A percentile compares a stretch with the other conserved stretches of the same genome.
These are phyloP conservation scores for Russula virescens DNA, from an alignment of 768 basidiomycete genomes.

Conservation along the genomic window DNA sequence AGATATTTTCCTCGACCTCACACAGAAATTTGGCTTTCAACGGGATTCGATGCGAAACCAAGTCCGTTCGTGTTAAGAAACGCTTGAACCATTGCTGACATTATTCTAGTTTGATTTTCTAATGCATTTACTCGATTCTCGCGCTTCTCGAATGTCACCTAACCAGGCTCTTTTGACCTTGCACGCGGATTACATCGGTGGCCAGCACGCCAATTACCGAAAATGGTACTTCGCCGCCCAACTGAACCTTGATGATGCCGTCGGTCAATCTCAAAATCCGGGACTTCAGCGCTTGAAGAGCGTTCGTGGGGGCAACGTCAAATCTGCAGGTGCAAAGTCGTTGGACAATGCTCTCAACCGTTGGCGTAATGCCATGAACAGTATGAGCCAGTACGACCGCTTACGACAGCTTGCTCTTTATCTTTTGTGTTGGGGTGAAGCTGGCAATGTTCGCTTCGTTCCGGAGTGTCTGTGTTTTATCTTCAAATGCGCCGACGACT, in stretches of 20 bases:
- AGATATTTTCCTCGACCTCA: conserved; percentile 95
- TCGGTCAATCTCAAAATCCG: conserved; percentile 91
- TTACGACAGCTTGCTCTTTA: conserved; percentile 94
- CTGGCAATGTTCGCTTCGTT: conserved; percentile 93
- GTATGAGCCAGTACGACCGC: conserved; percentile 98
- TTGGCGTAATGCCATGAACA: conserved; percentile 98
- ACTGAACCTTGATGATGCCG: conserved; percentile 97
- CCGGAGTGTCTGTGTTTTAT: conserved; percentile 98
- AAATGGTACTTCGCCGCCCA: conserved; percentile 99
- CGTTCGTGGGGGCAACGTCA: conserved; percentile 57
- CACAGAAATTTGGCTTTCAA: conserved; percentile 99
- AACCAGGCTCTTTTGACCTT: conserved; percentile 93
- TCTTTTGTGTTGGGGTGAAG: conserved; percentile 98
- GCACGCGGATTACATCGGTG: conserved; percentile 98
- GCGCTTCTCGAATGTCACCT: conserved; percentile 97
- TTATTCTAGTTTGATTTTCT: conserved; percentile 80
- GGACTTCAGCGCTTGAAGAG: conserved; percentile 85
- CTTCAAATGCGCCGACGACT: conserved; percentile 99
- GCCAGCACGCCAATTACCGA: conserved; percentile 97
- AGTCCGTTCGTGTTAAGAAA: conserved; percentile 39
- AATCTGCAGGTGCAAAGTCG: conserved; percentile 61
- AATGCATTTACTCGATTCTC: conserved; percentile 96
- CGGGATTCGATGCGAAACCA: conserved; percentile 94
- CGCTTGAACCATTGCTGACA: conserved; percentile 14
- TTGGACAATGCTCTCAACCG: conserved; percentile 90